Percentiles rank a stretch among this genome's conserved stretches.
Conservation (phyloP, 2,329 filamentous ascomycete genomes). For the Epichloe amarillans region DNA sequence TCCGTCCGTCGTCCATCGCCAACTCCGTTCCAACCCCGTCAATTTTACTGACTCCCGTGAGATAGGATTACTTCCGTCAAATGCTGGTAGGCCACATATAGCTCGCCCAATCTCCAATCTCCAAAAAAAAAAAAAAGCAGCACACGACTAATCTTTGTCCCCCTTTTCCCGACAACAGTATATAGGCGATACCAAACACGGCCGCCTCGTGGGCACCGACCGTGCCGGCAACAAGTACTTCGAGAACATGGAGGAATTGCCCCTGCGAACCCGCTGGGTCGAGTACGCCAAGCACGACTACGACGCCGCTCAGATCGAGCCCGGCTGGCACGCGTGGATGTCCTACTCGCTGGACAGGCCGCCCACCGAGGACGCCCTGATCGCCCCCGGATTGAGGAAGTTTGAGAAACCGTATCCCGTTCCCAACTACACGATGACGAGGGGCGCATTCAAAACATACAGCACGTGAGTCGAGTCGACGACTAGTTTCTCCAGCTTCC, state of each 20-base stretch:
- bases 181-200: constrained; percentile 93
- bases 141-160: not conserved
- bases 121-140: not conserved
- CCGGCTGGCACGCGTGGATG: constrained; percentile 97
- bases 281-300: constrained; percentile 86
- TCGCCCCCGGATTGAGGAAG: constrained; percentile 50
- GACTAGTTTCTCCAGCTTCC: no score
- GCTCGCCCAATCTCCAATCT: not conserved
- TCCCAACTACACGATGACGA: constrained; percentile 61
- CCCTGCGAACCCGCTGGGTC: constrained; percentile 96
- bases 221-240: constrained; percentile 95
- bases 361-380: constrained; percentile 60
- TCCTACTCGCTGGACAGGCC: constrained; percentile 85
- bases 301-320: constrained; percentile 76
- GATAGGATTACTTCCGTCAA: constrained; percentile 79
- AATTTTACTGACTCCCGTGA: constrained; percentile 4
- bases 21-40: not conserved
- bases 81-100: constrained; percentile 58
- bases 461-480: constrained; percentile 68
- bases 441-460: constrained; percentile 82
- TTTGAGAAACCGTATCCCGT: constrained; percentile 66
- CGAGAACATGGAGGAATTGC: constrained; percentile 90
- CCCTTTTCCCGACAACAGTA: constrained; percentile 28
- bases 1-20: constrained; percentile 37
- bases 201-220: constrained; percentile 72